Percentiles rank a stretch among this genome's conserved stretches.
Evolutionary conservation across 176 grass and related monocot genomes (phyloP).

Genomic region (Triticum timopheevii): DNA sequence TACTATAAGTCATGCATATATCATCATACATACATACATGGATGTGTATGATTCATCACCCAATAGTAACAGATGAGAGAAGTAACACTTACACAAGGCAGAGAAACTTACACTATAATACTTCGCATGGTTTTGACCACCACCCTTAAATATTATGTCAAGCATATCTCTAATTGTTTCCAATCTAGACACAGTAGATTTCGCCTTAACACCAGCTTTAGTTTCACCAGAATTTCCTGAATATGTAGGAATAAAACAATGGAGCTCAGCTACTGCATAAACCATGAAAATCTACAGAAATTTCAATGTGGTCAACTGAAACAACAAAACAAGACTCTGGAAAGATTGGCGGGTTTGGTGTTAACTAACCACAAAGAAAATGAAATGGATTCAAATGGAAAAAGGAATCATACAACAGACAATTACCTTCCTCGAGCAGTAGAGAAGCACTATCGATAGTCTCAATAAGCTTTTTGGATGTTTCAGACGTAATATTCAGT

Average conservation of each 20-base stretch:
- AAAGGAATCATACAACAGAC: neutral
- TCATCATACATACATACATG: slow-evolving; percentile 14
- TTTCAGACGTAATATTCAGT: slow-evolving; percentile 85
- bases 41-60: neutral
- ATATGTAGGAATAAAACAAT: slow-evolving; percentile 37
- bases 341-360: neutral
- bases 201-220: slow-evolving; percentile 50
- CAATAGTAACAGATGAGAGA: slow-evolving; percentile 14
- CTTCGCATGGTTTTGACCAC: slow-evolving; percentile 82
- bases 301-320: slow-evolving; percentile 6
- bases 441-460: slow-evolving; percentile 86
- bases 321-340: slow-evolving; percentile 18
- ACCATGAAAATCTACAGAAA: slow-evolving; percentile 12
- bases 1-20: slow-evolving; percentile 17
- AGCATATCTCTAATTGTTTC: slow-evolving; percentile 85
- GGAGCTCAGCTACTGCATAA: slow-evolving; percentile 18
- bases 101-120: slow-evolving; percentile 84
- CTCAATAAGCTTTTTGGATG: slow-evolving; percentile 87
- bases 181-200: slow-evolving; percentile 72
- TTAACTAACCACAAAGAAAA: slow-evolving; percentile 19
- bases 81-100: neutral
- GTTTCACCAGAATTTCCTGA: slow-evolving; percentile 63
- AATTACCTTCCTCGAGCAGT: slow-evolving; percentile 91
- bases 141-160: slow-evolving; percentile 88
- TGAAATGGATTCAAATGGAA: slow-evolving; percentile 10